Evolutionary conservation across 805 yeast species (phyloP).

Genomic region (Starmerella floricola): DNA sequence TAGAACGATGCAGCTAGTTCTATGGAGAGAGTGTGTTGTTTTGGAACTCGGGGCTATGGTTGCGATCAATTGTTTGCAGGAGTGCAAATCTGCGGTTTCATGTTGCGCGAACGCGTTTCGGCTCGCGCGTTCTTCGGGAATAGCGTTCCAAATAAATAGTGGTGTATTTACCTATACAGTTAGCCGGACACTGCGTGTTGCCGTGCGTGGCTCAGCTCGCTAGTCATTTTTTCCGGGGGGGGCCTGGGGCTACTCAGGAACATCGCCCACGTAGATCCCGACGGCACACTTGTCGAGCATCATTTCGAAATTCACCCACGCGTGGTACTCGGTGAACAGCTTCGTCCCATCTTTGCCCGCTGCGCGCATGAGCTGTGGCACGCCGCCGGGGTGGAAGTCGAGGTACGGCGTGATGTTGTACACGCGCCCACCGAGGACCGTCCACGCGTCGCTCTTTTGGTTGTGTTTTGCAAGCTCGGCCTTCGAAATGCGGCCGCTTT

Average conservation of each 20-base stretch:
- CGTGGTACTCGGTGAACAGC: conserved; percentile 52
- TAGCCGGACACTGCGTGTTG: no score
- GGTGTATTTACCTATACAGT: no score
- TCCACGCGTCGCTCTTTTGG: conserved; percentile 67
- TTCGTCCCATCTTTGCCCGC: conserved; percentile 78
- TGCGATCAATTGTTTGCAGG: no score
- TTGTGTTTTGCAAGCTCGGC: conserved; percentile 52
- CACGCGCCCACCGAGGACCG: conserved; percentile 63
- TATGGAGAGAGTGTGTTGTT: no score
- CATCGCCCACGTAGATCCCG: conserved; percentile 37
- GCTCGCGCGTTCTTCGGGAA: no score
- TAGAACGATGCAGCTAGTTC: no score
- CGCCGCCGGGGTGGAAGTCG: conserved; percentile 89
- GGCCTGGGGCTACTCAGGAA: neutral
- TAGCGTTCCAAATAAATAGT: no score
- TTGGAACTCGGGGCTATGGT: no score
- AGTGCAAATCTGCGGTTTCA: no score
- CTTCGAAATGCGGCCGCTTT: conserved; percentile 30
- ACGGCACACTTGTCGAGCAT: conserved; percentile 67
- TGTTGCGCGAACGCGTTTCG: no score
- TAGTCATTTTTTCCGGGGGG: no score
- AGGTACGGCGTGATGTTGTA: conserved; percentile 79
- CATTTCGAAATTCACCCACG: conserved; percentile 77
- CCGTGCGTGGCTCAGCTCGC: no score
- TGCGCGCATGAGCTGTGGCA: conserved; percentile 56